These are phyloP conservation scores for Leccinellum luteum DNA, from an alignment of 768 basidiomycete species.

Conservation along the genomic window DNA sequence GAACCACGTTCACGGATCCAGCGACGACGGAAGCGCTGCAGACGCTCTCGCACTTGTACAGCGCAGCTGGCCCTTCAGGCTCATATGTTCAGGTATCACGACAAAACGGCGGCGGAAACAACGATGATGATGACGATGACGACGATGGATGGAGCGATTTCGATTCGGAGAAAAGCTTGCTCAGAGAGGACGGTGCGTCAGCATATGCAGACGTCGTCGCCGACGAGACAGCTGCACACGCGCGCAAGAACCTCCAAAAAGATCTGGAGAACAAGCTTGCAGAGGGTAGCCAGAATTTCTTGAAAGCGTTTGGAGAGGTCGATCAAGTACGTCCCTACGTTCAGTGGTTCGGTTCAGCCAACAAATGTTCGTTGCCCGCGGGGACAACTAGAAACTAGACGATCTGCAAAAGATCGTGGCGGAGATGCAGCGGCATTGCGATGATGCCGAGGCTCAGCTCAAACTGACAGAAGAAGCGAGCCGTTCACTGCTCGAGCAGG, in stretches of 20 bases:
- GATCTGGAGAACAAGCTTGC: conserved; percentile 85
- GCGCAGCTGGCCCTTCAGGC: conserved; percentile 14
- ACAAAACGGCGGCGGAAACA: conserved; percentile 18
- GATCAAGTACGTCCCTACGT: conserved; percentile 64
- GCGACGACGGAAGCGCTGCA: conserved; percentile 77
- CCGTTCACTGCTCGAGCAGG: conserved; percentile 75
- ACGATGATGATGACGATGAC: conserved; percentile 37
- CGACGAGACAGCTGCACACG: conserved; percentile 67
- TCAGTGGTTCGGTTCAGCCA: background rate
- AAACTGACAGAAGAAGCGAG: conserved; percentile 74
- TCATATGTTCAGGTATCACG: background rate
- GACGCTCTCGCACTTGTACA: conserved; percentile 82
- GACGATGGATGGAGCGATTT: conserved; percentile 27
- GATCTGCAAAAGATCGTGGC: conserved; percentile 72
- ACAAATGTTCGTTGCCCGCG: background rate
- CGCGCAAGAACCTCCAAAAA: conserved; percentile 73
- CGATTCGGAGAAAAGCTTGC: conserved; percentile 8
- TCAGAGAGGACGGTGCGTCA: conserved; percentile 8
- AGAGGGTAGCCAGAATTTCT: conserved; percentile 77
- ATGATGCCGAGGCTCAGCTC: conserved; percentile 78
- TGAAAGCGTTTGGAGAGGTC: conserved; percentile 83
- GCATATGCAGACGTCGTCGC: conserved; percentile 35
- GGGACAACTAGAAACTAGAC: conserved; percentile 66
- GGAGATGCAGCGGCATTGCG: conserved; percentile 80
- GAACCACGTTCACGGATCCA: conserved; percentile 74